Evolutionary conservation across 2,329 filamentous ascomycete species (phyloP), one percentile per base, ranked within the genome.

Genomic region (Xylaria sp.): DNA sequence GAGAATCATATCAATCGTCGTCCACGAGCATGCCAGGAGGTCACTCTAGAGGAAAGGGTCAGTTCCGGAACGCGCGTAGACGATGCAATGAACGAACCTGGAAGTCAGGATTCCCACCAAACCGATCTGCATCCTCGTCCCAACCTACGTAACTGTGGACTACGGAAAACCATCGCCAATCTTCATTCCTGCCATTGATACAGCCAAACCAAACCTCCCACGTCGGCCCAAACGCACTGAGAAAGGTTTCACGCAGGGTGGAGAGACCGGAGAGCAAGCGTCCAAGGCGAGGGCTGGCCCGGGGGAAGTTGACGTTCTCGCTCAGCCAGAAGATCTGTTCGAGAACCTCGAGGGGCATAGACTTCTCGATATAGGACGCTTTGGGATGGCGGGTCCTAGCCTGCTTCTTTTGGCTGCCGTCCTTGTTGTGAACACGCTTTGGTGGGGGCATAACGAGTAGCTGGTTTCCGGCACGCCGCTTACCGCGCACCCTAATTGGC

Each of bases 241-340:
- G 70, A 8, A 82, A 76, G 39, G 83, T 74, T 59, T 79, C 74
- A 3, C 77, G 75, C 15, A 80, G 73, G 48, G 80, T 81, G 3
- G 76, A 74, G 3, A 56, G 61, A 23, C 74, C 72, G 2, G 86
- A 88, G 15, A 89, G 81, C 54, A 83, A 80, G 32, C 77, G 75
- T 28, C 85, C 84, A 37, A 89, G 78, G 39, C 81, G 76, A 12
- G 76, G 82, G 61, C 81, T 84, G 58, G 82, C 80, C 5, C 78
- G 81, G 0, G 86, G 81, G 0, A 89, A 79, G 60, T 83, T 80
- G 56, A 85, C 70, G 70, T 87, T 88, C 69, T 78, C 75, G 58
- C 86, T 87, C 62, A 84, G 77, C 70, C 86, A 76, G 64, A 88
- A 83, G 57, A 89, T 87, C 39, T 70, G 80, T 74, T 88, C 85